Conservation (phyloP, 257 asterid genomes). For the Rauvolfia tetraphylla region DNA sequence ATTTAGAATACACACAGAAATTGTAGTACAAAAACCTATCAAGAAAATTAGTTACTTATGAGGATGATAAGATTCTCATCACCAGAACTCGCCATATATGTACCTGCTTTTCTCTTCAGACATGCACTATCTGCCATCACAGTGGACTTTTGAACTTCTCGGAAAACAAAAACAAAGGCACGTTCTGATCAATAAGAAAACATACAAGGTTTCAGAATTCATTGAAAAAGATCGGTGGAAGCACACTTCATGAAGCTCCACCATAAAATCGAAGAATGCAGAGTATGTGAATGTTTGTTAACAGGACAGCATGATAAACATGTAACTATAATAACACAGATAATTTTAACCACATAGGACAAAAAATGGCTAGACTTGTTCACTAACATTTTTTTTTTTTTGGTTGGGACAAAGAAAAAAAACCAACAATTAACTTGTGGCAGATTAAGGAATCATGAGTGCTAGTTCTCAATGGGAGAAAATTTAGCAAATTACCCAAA, state of each 20-base stretch:
- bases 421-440: background rate
- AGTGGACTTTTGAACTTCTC: conserved; percentile 56
- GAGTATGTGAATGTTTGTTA: background rate
- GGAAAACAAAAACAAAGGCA: conserved; percentile 89
- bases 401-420: background rate
- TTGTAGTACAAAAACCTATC: background rate
- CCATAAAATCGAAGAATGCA: background rate
- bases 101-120: conserved; percentile 93
- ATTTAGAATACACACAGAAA: background rate
- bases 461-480: background rate
- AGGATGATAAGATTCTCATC: background rate
- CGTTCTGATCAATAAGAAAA: conserved; percentile 45
- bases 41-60: too few relatives aligned
- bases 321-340: background rate
- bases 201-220: background rate
- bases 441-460: background rate
- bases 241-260: background rate
- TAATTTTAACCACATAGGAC: background rate
- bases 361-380: background rate
- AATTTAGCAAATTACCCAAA: background rate
- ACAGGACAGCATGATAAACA: background rate
- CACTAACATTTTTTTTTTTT: too few relatives aligned
- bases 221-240: background rate
- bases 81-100: conserved; percentile 9
- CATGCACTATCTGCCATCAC: conserved; percentile 35